These are phyloP conservation scores for Lichtheimia hyalospora DNA, from an alignment of 371 early-diverging fungal species.

Conservation along the genomic window DNA sequence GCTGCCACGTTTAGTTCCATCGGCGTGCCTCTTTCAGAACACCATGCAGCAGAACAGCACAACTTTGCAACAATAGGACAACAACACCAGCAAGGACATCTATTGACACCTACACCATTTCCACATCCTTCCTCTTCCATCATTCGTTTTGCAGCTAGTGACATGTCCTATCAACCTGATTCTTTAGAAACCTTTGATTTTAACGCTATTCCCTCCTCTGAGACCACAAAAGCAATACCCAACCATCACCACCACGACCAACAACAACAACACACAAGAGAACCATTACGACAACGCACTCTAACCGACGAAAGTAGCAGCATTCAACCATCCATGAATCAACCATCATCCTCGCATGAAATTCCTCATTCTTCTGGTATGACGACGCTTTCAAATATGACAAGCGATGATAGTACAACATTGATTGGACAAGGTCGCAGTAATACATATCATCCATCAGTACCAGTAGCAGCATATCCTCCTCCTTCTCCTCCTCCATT, in stretches of 20 bases:
- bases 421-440: slow-evolving; percentile 14
- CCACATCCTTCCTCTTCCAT: slow-evolving; percentile 10
- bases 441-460: slow-evolving; percentile 1
- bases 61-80: background rate
- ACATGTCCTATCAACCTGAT: slow-evolving; percentile 8
- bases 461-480: slow-evolving; percentile 3
- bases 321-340: slow-evolving; percentile 7
- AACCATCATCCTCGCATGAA: slow-evolving; percentile 5
- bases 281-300: slow-evolving; percentile 1
- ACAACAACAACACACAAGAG: background rate
- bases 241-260: slow-evolving; percentile 2
- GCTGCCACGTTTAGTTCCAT: background rate
- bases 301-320: slow-evolving; percentile 5
- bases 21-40: background rate
- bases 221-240: background rate
- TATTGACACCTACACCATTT: background rate
- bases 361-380: slow-evolving; percentile 20
- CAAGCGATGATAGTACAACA: slow-evolving; percentile 19
- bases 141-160: slow-evolving; percentile 13
- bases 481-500: background rate
- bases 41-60: background rate
- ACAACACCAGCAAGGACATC: background rate
- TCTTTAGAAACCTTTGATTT: slow-evolving; percentile 20
- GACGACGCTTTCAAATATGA: slow-evolving; percentile 18
- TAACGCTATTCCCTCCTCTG: background rate